phyloP scores from a whole-genome alignment of 225 moss, liverwort and hornwort species.

The Pseudisothecium myosuroides region DNA sequence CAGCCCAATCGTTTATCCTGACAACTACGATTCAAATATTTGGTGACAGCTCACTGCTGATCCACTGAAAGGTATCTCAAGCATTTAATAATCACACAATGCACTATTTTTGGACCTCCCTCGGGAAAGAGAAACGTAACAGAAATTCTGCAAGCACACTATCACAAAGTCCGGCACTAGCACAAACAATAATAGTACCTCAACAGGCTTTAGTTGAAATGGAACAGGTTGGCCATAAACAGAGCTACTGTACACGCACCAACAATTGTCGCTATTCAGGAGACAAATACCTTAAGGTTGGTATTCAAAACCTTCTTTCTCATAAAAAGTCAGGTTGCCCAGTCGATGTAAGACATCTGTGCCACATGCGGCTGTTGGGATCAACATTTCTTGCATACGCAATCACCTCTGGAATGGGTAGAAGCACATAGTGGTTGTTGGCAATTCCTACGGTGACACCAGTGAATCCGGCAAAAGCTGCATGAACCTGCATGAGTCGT shows the following conservation, averaged over 20 bases:
- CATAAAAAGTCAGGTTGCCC: conserved; percentile 81
- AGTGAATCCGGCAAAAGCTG: conserved; percentile 67
- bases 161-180: background rate
- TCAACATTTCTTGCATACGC: conserved; percentile 72
- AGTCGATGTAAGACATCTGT: conserved; percentile 89
- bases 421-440: conserved; percentile 85
- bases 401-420: conserved; percentile 87
- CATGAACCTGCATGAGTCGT: conserved; percentile 47
- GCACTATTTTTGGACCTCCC: background rate
- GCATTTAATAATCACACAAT: background rate
- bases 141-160: background rate
- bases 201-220: background rate
- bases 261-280: background rate
- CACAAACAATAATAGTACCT: background rate
- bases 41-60: background rate
- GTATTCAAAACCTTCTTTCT: background rate
- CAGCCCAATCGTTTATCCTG: background rate
- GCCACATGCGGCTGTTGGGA: conserved; percentile 98
- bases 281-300: background rate
- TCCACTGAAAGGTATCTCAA: background rate
- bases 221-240: background rate
- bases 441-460: conserved; percentile 88
- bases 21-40: background rate
- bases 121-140: background rate
- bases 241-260: background rate